Base-by-base conservation (phyloP, 2,329 filamentous ascomycete genomes). In the Fusarium xylarioides region DNA sequence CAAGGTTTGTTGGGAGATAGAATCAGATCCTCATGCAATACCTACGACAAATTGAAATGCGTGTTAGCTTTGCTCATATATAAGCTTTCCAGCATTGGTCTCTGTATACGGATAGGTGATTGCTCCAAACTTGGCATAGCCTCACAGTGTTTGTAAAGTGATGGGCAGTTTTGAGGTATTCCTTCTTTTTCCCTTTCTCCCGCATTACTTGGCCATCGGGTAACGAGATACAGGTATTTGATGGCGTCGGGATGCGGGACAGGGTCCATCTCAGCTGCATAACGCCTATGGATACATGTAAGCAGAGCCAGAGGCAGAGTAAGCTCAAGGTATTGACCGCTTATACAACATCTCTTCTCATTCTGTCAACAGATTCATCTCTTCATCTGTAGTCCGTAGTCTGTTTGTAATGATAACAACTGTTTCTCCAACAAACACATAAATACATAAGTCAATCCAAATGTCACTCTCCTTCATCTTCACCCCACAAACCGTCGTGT, bases 401-500 rank as follows among this genome's bases (percentile, higher is more conserved):
- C 4, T 10, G 15, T 4, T 32, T 12, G 2, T 32, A 0, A 19
- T 4, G 30, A 12, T 34, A 34, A 16, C 34, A 11, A 19, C 40
- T 50, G 4, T 30, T 56, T 19, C 40, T 19, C 11, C 23, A 56
- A 19, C 12, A 47, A 30, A 56, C 28, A 49, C n/a, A 18, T 26
- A 58, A 42, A 56, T 30, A 68, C 18, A 30, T 46, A 67, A 62
- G 60, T 63, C 40, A 28, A 61, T 67, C 28, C n/a, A 34, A 35
- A 66, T 63, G 42, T 23, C 28, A 63, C 26, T 57, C 50, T 63
- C 50, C 18, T 44, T 57, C 23, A 46, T 64, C 15, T 49, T 57
- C 50, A 52, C 65, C 58, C 66, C 58, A 69, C 65, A 58, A 58
- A 52, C 50, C 52, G 40, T 64, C 50, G 65, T 43, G 40, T n/a